Evolutionary conservation across 23 red algal genomes (phyloP).

Genomic region (Gracilaria caudata): DNA sequence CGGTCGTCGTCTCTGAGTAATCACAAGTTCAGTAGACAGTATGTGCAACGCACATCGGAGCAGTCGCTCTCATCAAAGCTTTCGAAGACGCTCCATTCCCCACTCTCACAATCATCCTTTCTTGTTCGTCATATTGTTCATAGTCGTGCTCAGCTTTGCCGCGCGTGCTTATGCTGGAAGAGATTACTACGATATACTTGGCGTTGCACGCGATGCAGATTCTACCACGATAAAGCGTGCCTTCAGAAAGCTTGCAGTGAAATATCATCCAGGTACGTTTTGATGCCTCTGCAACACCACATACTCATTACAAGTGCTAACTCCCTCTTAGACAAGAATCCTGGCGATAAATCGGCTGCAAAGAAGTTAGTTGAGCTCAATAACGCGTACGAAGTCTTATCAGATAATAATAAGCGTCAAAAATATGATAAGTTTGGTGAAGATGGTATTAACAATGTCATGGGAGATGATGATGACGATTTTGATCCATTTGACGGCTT

Average conservation of each 20-base stretch:
- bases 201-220: slow-evolving; percentile 88
- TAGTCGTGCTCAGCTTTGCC: slow-evolving; percentile 21
- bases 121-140: slow-evolving; percentile 41
- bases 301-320: background rate
- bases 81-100: background rate
- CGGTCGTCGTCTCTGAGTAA: background rate
- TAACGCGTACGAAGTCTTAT: slow-evolving; percentile 91
- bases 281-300: background rate
- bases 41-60: background rate
- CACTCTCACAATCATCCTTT: slow-evolving; percentile 2
- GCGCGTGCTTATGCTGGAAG: slow-evolving; percentile 38
- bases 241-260: slow-evolving; percentile 89
- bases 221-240: slow-evolving; percentile 88
- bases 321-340: slow-evolving; percentile 85
- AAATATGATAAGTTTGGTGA: slow-evolving; percentile 91
- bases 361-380: slow-evolving; percentile 80
- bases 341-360: slow-evolving; percentile 76
- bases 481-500: slow-evolving; percentile 29
- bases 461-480: slow-evolving; percentile 64
- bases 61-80: background rate
- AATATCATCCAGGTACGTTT: slow-evolving; percentile 68
- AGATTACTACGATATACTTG: slow-evolving; percentile 93
- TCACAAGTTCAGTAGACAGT: background rate
- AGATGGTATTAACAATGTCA: slow-evolving; percentile 72
- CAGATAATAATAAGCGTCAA: slow-evolving; percentile 70